phyloP scores from a whole-genome alignment of 2,329 filamentous ascomycete species.

The Fusarium sp. region DNA sequence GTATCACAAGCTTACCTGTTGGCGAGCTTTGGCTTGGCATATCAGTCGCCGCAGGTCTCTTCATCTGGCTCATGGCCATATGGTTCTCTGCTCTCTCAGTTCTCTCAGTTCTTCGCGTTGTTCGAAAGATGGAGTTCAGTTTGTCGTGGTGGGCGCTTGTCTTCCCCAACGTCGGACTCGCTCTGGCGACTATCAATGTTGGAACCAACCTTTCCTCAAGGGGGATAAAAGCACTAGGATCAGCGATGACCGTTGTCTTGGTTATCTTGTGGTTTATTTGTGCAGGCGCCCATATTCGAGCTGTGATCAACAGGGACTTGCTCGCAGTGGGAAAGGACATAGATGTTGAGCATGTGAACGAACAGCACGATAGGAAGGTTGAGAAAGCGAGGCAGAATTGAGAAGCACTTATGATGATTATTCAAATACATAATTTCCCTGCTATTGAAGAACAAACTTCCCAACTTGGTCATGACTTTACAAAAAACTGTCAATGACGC shows the following conservation, averaged over 20 bases:
- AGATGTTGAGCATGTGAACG: constrained; percentile 17
- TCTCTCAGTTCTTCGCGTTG: constrained; percentile 1
- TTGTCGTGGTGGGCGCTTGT: constrained; percentile 26
- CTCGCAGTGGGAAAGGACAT: constrained; percentile 30
- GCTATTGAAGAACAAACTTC: too few relatives aligned
- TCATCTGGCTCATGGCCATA: constrained; percentile 29
- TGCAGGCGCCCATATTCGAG: not conserved
- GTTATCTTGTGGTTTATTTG: constrained; percentile 25
- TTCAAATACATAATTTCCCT: too few relatives aligned
- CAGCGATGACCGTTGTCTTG: not conserved
- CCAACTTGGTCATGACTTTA: too few relatives aligned
- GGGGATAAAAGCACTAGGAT: constrained; percentile 4
- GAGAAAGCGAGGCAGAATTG: not conserved
- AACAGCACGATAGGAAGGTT: constrained; percentile 14
- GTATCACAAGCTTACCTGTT: not conserved
- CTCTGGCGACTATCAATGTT: constrained; percentile 23
- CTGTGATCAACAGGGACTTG: not conserved
- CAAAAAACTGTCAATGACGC: too few relatives aligned
- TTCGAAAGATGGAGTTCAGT: constrained; percentile 15
- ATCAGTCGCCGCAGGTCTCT: constrained; percentile 17
- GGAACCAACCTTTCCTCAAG: constrained; percentile 2
- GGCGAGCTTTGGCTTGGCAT: constrained; percentile 25
- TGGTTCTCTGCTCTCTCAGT: constrained; percentile 22
- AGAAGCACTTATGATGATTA: too few relatives aligned
- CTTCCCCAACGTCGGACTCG: constrained; percentile 29